These are phyloP conservation scores for Elaeis guineensis DNA, from an alignment of 176 grass and related monocot genomes.

Conservation along the genomic window DNA sequence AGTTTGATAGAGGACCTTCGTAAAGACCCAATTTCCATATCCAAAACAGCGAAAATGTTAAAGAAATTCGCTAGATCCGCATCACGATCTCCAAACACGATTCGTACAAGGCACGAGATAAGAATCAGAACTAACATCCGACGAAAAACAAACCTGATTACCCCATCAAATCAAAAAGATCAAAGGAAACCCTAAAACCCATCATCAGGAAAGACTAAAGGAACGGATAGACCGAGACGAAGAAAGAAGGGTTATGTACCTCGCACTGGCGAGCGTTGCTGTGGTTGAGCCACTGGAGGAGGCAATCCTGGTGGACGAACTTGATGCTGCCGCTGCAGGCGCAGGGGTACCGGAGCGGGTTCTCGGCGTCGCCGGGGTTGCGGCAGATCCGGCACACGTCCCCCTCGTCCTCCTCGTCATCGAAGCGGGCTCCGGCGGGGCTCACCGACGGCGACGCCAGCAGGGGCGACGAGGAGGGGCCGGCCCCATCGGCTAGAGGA, in stretches of 20 bases:
- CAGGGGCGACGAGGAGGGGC: neutral
- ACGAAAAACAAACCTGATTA: too few relatives aligned
- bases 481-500: too few relatives aligned
- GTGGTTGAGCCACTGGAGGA: constrained; percentile 97
- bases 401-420: constrained; percentile 41
- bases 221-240: neutral
- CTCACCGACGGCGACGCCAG: constrained; percentile 20
- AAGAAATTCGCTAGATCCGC: too few relatives aligned
- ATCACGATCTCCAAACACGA: too few relatives aligned
- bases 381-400: constrained; percentile 99
- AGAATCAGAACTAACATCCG: too few relatives aligned
- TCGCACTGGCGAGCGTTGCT: constrained; percentile 99
- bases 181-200: constrained; percentile 15
- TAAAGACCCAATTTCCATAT: too few relatives aligned
- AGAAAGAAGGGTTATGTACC: constrained; percentile 22
- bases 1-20: too few relatives aligned
- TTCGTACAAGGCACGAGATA: too few relatives aligned
- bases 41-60: too few relatives aligned
- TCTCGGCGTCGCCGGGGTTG: constrained; percentile 77
- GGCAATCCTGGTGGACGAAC: constrained; percentile 98
- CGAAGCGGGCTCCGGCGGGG: constrained; percentile 33
- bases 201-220: neutral
- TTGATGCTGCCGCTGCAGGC: constrained; percentile 99
- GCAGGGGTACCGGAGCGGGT: constrained; percentile 90
- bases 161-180: too few relatives aligned